phyloP scores from a whole-genome alignment of 768 basidiomycete genomes.

The Amyloporia xantha region DNA sequence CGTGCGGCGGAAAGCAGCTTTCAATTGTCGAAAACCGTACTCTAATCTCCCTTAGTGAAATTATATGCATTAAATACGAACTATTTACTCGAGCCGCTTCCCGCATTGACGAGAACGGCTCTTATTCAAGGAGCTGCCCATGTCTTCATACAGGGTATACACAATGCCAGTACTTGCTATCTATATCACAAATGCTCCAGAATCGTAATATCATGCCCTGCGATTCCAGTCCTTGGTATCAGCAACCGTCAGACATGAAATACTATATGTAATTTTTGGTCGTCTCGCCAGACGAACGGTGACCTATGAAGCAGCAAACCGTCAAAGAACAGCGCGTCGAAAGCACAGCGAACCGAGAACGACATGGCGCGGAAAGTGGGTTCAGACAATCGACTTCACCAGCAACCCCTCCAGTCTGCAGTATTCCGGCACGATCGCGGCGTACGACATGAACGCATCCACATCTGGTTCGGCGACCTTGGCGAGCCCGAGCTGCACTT shows the following conservation, averaged over 20 bases:
- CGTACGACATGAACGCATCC: conserved; percentile 82
- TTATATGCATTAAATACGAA: neutral
- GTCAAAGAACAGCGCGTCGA: neutral
- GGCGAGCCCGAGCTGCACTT: conserved; percentile 68
- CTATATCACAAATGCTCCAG: conserved; percentile 6
- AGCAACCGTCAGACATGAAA: conserved; percentile 3
- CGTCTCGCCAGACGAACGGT: neutral
- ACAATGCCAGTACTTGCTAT: conserved; percentile 6
- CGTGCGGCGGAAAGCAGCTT: too few species aligned
- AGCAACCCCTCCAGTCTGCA: conserved; percentile 75
- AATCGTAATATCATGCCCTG: neutral
- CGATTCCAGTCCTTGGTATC: conserved; percentile 5
- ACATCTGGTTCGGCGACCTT: conserved; percentile 81
- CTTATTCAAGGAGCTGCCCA: neutral
- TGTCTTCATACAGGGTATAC: conserved; percentile 1
- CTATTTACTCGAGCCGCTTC: neutral
- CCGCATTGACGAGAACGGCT: neutral
- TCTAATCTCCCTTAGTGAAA: too few species aligned
- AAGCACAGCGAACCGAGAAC: conserved; percentile 5
- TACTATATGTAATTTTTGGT: conserved; percentile 4
- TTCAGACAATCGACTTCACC: conserved; percentile 51
- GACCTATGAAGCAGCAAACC: neutral
- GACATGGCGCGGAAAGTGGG: neutral
- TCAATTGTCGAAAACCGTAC: too few species aligned
- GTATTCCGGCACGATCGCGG: conserved; percentile 80